phyloP scores from a whole-genome alignment of 306 rosid species.

The Ammopiptanthus mongolicus region DNA sequence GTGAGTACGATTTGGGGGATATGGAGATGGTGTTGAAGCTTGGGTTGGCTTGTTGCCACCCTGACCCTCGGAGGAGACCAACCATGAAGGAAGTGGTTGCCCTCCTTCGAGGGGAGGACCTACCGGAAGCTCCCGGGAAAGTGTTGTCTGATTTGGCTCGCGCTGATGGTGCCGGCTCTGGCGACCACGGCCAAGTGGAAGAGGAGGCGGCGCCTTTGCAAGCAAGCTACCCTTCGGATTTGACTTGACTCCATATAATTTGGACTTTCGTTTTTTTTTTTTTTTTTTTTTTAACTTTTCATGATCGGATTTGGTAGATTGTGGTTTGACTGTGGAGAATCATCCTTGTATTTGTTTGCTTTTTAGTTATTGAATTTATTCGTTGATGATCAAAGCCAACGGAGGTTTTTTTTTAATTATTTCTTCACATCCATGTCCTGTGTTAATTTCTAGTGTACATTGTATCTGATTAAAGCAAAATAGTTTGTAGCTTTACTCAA shows the following conservation, averaged over 20 bases:
- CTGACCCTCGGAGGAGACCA: constrained; percentile 72
- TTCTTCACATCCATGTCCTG: not conserved
- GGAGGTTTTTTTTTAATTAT: not conserved
- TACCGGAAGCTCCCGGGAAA: constrained; percentile 34
- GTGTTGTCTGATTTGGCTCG: constrained; percentile 45
- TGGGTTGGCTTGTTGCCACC: constrained; percentile 90
- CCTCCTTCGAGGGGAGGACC: constrained; percentile 47
- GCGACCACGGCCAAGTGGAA: not conserved
- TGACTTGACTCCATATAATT: constrained; percentile 35
- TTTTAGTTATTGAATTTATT: constrained; percentile 19
- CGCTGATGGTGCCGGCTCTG: not conserved
- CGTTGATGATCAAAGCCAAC: not conserved
- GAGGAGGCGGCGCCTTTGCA: constrained; percentile 22
- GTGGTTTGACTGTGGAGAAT: not conserved
- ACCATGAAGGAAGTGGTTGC: constrained; percentile 74
- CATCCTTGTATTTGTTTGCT: not conserved
- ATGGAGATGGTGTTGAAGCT: constrained; percentile 75
- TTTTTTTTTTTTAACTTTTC: not conserved
- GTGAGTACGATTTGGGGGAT: constrained; percentile 48
- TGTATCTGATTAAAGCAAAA: not conserved
- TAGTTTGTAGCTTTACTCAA: not conserved
- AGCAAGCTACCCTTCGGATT: not conserved
- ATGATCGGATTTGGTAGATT: not conserved
- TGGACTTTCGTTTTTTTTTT: not conserved
- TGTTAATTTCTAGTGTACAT: not conserved